Evolutionary conservation across 768 basidiomycete genomes (phyloP).

Genomic region (Lyophyllum shimeji): DNA sequence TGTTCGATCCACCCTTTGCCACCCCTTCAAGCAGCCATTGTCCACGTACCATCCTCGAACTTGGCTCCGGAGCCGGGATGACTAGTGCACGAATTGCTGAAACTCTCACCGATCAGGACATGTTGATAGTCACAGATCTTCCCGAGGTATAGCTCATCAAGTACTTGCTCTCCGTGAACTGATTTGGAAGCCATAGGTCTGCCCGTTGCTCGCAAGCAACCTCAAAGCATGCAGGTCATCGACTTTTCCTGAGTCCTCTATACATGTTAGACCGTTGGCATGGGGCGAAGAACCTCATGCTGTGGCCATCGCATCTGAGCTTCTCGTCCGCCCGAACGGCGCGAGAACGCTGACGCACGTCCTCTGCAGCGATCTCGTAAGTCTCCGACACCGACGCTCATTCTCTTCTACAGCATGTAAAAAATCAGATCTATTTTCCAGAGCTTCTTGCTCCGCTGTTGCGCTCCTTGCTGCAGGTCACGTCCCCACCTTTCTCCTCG

Average conservation of each 20-base stretch:
- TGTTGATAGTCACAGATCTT: slow-evolving; percentile 70
- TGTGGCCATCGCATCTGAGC: slow-evolving; percentile 35
- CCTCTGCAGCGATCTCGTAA: slow-evolving; percentile 81
- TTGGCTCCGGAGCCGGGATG: slow-evolving; percentile 78
- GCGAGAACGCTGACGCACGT: slow-evolving; percentile 54
- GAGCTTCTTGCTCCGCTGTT: slow-evolving; percentile 77
- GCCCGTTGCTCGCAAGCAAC: slow-evolving; percentile 43
- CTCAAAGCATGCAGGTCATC: slow-evolving; percentile 18
- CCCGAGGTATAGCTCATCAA: slow-evolving; percentile 53
- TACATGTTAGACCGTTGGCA: slow-evolving; percentile 57
- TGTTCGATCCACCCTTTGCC: slow-evolving; percentile 57
- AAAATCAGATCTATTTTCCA: slow-evolving; percentile 77
- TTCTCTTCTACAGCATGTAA: slow-evolving; percentile 6
- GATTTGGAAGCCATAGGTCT: slow-evolving; percentile 33
- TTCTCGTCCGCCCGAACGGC: slow-evolving; percentile 18
- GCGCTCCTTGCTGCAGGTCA: slow-evolving; percentile 70
- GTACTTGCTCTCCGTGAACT: neutral
- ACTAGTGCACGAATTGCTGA: slow-evolving; percentile 45
- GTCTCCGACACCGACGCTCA: slow-evolving; percentile 23
- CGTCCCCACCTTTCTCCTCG: slow-evolving; percentile 46
- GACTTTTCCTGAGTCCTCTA: slow-evolving; percentile 13
- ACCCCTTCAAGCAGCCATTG: slow-evolving; percentile 10
- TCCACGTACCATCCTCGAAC: slow-evolving; percentile 55
- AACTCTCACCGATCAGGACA: slow-evolving; percentile 39
- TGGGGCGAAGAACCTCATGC: slow-evolving; percentile 66